Percentiles rank a stretch among this genome's conserved stretches.
Evolutionary conservation across 108 stramenopile species (phyloP).

Genomic region (Skeletonema potamos): DNA sequence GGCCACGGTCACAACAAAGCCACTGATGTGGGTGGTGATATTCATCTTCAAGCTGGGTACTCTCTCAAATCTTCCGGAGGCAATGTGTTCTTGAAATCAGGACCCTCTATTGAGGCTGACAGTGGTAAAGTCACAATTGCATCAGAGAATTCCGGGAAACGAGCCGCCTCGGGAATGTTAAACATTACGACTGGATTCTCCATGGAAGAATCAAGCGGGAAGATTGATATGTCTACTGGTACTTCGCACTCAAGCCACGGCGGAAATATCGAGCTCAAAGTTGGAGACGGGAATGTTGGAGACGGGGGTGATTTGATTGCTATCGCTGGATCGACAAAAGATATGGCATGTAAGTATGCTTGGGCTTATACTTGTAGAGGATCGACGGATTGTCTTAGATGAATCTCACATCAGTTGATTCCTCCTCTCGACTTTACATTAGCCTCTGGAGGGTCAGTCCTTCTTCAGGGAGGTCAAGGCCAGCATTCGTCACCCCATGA

Average conservation of each 20-base stretch:
- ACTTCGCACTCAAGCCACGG: neutral
- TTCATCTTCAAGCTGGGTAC: neutral
- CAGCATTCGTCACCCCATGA: slow-evolving; percentile 4
- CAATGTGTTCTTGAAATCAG: slow-evolving; percentile 9
- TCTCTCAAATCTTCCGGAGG: neutral
- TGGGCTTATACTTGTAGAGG: neutral
- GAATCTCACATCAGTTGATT: neutral
- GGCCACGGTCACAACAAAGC: neutral
- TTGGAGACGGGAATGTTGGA: neutral
- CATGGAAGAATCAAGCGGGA: slow-evolving; percentile 4
- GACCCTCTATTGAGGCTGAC: slow-evolving; percentile 5
- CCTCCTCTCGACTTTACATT: neutral
- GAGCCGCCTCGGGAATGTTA: slow-evolving; percentile 9
- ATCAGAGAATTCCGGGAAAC: neutral
- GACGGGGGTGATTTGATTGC: neutral
- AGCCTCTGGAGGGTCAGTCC: slow-evolving; percentile 2
- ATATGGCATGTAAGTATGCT: neutral
- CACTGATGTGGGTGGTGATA: slow-evolving; percentile 4
- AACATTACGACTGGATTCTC: slow-evolving; percentile 17
- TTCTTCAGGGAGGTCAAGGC: slow-evolving; percentile 17
- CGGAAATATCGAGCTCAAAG: neutral
- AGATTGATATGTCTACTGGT: neutral
- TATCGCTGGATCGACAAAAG: neutral
- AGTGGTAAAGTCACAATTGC: slow-evolving; percentile 11
- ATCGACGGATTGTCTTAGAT: neutral